A percentile compares a stretch with the other conserved stretches of the same genome.
phyloP scores from a whole-genome alignment of 805 yeast genomes.

The Metschnikowia similis region DNA sequence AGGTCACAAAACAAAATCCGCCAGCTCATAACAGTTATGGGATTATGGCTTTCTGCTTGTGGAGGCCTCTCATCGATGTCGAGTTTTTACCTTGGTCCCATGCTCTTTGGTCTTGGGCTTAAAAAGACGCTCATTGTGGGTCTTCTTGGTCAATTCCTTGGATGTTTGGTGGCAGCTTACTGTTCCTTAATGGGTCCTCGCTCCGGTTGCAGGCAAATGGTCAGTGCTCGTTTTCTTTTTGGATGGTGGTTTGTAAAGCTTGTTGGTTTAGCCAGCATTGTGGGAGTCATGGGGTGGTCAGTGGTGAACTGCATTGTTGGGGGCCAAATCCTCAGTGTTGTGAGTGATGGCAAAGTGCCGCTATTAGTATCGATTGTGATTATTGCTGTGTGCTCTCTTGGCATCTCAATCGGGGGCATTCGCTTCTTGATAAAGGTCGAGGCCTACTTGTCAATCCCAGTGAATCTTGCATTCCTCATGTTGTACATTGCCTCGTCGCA shows the following conservation, averaged over 20 bases:
- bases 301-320: conserved; percentile 86
- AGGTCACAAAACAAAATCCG: conserved; percentile 39
- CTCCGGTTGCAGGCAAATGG: conserved; percentile 88
- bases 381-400: conserved; percentile 57
- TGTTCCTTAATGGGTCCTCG: conserved; percentile 87
- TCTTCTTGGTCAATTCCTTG: conserved; percentile 57
- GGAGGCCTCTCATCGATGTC: conserved; percentile 92
- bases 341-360: conserved; percentile 64
- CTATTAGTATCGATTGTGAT: conserved; percentile 71
- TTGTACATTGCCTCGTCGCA: conserved; percentile 60
- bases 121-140: conserved; percentile 62
- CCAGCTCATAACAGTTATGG: conserved; percentile 47
- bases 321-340: conserved; percentile 70
- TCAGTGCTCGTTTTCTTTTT: conserved; percentile 70
- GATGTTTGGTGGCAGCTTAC: conserved; percentile 76
- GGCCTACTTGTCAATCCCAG: conserved; percentile 63
- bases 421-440: conserved; percentile 66
- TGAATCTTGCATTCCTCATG: conserved; percentile 59
- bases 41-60: conserved; percentile 81
- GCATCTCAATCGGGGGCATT: conserved; percentile 76
- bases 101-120: conserved; percentile 65
- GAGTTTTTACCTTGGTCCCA: conserved; percentile 70
- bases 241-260: conserved; percentile 85
- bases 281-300: conserved; percentile 91
- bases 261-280: conserved; percentile 63